Conservation (phyloP, 495 filamentous ascomycete genomes). For the Neurospora pannonica region DNA sequence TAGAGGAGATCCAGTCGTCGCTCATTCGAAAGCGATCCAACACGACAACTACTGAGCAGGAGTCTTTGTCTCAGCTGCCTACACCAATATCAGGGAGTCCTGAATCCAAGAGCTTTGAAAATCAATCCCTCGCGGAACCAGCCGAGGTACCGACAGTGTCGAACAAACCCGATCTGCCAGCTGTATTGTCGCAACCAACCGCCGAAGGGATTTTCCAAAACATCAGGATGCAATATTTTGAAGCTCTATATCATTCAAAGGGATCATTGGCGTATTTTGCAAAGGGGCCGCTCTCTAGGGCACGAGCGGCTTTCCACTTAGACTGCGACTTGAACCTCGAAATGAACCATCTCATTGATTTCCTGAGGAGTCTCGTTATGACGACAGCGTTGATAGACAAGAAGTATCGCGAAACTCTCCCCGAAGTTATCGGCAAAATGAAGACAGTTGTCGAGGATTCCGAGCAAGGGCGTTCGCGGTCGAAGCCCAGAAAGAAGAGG, state of each 20-base stretch:
- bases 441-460: conserved; percentile 46
- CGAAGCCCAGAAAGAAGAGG: conserved; percentile 48
- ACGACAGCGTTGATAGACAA: conserved; percentile 70
- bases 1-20: conserved; percentile 39
- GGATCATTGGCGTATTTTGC: conserved; percentile 93
- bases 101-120: not conserved
- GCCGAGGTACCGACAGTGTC: not conserved
- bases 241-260: conserved; percentile 87
- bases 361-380: conserved; percentile 61
- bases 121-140: not conserved
- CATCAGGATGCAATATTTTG: conserved; percentile 69
- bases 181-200: conserved; percentile 35
- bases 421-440: conserved; percentile 54
- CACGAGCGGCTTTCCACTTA: conserved; percentile 63
- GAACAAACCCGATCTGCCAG: not conserved
- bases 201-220: conserved; percentile 57
- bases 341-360: conserved; percentile 52
- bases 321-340: conserved; percentile 44
- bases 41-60: conserved; percentile 28
- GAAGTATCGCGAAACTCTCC: conserved; percentile 75
- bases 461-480: conserved; percentile 41
- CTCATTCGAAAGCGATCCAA: conserved; percentile 17
- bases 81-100: not conserved
- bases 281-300: conserved; percentile 88
- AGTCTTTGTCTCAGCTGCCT: conserved; percentile 5